phyloP scores from a whole-genome alignment of 164 flowering plant genomes.

The Tinospora cordifolia region DNA sequence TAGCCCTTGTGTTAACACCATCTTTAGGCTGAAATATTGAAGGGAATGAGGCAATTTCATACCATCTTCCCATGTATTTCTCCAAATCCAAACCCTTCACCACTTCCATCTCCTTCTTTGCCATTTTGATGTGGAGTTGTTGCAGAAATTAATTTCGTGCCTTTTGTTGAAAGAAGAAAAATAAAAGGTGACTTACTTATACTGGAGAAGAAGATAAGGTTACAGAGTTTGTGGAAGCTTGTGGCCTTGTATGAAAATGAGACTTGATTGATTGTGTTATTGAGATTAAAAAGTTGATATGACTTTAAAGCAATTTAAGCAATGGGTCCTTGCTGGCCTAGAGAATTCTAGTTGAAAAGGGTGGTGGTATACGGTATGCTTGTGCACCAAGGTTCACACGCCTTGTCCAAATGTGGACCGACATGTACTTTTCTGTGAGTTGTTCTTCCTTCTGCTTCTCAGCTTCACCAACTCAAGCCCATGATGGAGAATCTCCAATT shows the following conservation, averaged over 20 bases:
- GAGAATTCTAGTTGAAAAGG: no score
- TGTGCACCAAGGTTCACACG: no score
- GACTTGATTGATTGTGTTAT: neutral
- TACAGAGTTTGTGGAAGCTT: neutral
- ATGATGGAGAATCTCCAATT: no score
- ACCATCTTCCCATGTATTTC: constrained; percentile 93
- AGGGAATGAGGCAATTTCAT: constrained; percentile 88
- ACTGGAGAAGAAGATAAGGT: neutral
- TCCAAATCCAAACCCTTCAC: constrained; percentile 63
- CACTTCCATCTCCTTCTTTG: constrained; percentile 58
- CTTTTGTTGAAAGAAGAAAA: neutral
- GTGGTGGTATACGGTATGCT: no score
- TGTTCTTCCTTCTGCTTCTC: no score
- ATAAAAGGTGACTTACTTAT: no score
- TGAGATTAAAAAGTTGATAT: neutral
- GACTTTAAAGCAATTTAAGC: no score
- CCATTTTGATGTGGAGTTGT: constrained; percentile 20
- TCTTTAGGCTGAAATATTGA: constrained; percentile 65
- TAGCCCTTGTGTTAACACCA: constrained; percentile 79
- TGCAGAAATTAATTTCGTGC: neutral
- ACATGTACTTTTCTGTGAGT: no score
- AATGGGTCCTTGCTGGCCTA: no score
- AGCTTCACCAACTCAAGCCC: no score
- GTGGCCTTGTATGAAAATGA: neutral
- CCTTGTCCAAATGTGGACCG: no score